Evolutionary conservation across 176 grass and related monocot genomes (phyloP), one percentile per base, ranked within the genome.

Genomic region (Pontederia crassipes): DNA sequence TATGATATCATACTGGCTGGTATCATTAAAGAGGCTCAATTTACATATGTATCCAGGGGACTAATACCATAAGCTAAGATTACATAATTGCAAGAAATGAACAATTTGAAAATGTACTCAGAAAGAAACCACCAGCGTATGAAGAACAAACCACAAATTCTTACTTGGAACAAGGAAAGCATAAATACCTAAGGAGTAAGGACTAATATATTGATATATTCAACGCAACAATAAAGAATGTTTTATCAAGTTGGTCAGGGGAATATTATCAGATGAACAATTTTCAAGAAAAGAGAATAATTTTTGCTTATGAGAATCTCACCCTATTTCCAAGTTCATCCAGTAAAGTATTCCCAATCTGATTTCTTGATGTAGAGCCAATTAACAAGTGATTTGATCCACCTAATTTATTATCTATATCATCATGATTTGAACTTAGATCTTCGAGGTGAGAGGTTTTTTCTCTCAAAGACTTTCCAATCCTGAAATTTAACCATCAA

Each of bases 291-390:
- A 10, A 59, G 12, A 4, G 2, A 18, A 48, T 40, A 35, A 47
- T 8, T 61, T 62, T 56, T 10, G 57, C 72, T 59, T 10, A 81
- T 58, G 57, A 79, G 40, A 48, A 67, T 54, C 62, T 27, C 79
- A 95, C 89, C 81, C 49, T 74, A 55, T 62, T 83, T 67, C 70
- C 73, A 76, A 62, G 51, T 78, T 89, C 85, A 71, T 89, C 82
- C 59, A 62, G 67, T 80, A 58, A 52, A 66, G 64, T 55, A 52
- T 52, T 58, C 52, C 27, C 71, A 16, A 72, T 27, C 50, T 77
- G 62, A 69, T 79, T 76, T 55, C 45, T 53, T 59, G 76, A 76
- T 9, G 69, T 76, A 69, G 73, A 76, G 29, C 13, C 53, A 64
- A 26, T 27, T 45, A 14, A 61, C 64, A 17, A 73, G 59, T 64